Evolutionary conservation across 2,329 filamentous ascomycete genomes (phyloP).

Genomic region (Botryotinia narcissicola): DNA sequence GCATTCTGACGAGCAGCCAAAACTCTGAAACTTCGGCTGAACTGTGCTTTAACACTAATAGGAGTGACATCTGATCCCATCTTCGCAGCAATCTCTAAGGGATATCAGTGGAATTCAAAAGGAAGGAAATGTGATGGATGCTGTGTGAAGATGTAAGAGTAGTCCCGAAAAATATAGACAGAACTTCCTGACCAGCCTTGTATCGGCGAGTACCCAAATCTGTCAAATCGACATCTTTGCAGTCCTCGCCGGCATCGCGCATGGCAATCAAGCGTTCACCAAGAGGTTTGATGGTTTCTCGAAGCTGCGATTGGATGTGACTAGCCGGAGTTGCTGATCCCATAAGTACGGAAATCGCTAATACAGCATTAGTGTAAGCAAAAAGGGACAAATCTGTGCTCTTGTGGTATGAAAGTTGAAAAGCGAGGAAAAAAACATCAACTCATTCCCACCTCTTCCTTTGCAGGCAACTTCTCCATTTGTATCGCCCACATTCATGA

Average conservation of each 20-base stretch:
- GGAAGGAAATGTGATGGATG: background rate
- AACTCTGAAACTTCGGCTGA: conserved; percentile 51
- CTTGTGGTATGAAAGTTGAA: conserved; percentile 21
- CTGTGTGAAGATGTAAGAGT: background rate
- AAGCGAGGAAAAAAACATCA: conserved; percentile 5
- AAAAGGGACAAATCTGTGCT: background rate
- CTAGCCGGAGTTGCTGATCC: conserved; percentile 8
- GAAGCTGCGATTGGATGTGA: background rate
- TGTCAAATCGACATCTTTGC: conserved; percentile 15
- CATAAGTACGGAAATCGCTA: conserved; percentile 3
- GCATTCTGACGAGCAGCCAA: conserved; percentile 49
- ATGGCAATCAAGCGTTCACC: conserved; percentile 12
- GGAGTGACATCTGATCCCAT: conserved; percentile 51
- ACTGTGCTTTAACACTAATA: conserved; percentile 59
- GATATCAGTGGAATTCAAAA: background rate
- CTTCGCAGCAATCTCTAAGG: background rate
- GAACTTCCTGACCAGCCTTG: conserved; percentile 20
- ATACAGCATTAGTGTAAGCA: background rate
- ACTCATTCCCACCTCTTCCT: conserved; percentile 17
- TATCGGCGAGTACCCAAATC: conserved; percentile 10
- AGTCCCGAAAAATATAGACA: background rate
- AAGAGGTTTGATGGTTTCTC: conserved; percentile 17
- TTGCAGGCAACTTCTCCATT: conserved; percentile 18
- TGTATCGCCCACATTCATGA: conserved; percentile 32
- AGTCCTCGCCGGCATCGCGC: conserved; percentile 9